Conservation (phyloP, 192 early-diverging fungal species). For the Coemansia sp. region DNA sequence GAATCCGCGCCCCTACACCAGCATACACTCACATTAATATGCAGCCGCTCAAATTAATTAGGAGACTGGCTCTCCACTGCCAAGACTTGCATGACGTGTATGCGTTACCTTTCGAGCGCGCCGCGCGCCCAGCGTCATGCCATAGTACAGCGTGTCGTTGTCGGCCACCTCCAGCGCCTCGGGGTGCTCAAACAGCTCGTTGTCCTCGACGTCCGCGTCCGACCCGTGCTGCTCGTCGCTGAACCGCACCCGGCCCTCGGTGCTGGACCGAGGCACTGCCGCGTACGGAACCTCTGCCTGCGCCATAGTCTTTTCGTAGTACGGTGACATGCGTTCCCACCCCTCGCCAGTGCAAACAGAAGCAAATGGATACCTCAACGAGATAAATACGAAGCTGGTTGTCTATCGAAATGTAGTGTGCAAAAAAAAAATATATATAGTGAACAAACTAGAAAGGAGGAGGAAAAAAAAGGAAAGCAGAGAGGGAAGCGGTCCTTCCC, state of each 20-base stretch:
- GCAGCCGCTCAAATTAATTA: background rate
- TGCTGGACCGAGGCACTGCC: conserved; percentile 23
- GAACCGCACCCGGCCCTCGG: conserved; percentile 26
- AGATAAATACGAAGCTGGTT: no score
- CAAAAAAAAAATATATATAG: no score
- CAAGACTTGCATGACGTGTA: no score
- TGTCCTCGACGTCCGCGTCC: conserved; percentile 41
- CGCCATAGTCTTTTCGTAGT: conserved; percentile 27
- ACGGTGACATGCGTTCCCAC: conserved; percentile 13
- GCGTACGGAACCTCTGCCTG: conserved; percentile 28
- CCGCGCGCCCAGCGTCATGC: conserved; percentile 27
- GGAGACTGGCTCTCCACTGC: no score
- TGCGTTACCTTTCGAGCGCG: no score
- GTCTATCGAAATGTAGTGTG: no score
- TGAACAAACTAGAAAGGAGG: background rate
- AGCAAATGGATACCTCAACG: background rate
- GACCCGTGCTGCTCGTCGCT: conserved; percentile 15
- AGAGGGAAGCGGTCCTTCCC: no score
- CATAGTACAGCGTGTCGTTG: conserved; percentile 44
- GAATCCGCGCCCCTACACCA: conserved; percentile 44
- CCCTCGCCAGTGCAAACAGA: background rate
- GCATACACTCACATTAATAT: background rate
- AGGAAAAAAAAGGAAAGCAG: background rate
- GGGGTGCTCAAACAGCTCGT: conserved; percentile 36
- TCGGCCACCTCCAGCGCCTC: conserved; percentile 37